These are phyloP conservation scores for Metarhizium album DNA, from an alignment of 2,329 filamentous ascomycete genomes.

Conservation along the genomic window DNA sequence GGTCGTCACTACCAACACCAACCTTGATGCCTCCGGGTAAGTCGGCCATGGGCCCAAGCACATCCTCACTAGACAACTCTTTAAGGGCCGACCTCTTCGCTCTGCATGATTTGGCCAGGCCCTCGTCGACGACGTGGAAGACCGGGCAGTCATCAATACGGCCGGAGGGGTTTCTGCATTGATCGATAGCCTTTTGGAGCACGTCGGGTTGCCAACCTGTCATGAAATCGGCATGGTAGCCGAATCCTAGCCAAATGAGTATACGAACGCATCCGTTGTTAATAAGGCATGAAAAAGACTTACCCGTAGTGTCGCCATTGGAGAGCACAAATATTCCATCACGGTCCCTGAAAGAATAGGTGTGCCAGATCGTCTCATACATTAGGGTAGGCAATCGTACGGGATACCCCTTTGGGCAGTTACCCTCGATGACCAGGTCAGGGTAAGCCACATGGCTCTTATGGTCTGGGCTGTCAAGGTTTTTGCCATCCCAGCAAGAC, in stretches of 20 bases:
- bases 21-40: slow-evolving; percentile 54
- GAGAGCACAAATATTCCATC: slow-evolving; percentile 63
- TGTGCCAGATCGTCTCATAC: slow-evolving; percentile 79
- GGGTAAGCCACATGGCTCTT: slow-evolving; percentile 68
- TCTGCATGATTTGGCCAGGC: slow-evolving; percentile 46
- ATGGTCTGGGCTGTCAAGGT: slow-evolving; percentile 40
- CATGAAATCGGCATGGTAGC: slow-evolving; percentile 73
- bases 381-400: slow-evolving; percentile 64
- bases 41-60: slow-evolving; percentile 38
- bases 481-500: slow-evolving; percentile 70
- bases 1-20: slow-evolving; percentile 1
- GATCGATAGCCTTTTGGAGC: slow-evolving; percentile 60
- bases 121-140: slow-evolving; percentile 59
- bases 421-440: slow-evolving; percentile 61
- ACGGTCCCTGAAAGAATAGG: slow-evolving; percentile 48
- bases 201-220: slow-evolving; percentile 63
- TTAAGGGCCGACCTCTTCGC: slow-evolving; percentile 44
- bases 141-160: slow-evolving; percentile 61
- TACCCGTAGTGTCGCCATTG: slow-evolving; percentile 68
- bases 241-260: slow-evolving; percentile 41
- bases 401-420: slow-evolving; percentile 60
- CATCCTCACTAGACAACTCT: slow-evolving; percentile 47
- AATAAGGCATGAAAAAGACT: slow-evolving; percentile 14
- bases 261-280: not conserved
- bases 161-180: slow-evolving; percentile 63